A percentile compares a stretch with the other conserved stretches of the same genome.
These are phyloP conservation scores for Friedmanniomyces endolithicus DNA, from an alignment of 495 filamentous ascomycete species.

Conservation along the genomic window DNA sequence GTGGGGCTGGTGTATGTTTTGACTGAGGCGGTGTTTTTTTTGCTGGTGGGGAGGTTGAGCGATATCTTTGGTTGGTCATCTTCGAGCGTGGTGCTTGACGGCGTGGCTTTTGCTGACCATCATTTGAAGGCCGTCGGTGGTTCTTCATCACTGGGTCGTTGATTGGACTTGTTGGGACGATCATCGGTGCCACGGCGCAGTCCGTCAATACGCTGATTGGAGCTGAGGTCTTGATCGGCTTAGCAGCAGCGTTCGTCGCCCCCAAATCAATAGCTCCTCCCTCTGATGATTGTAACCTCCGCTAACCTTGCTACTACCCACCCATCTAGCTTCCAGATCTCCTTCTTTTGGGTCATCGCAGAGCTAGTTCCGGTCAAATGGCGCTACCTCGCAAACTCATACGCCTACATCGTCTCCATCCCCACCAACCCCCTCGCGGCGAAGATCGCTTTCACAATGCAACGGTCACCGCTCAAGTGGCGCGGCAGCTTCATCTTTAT, in stretches of 20 bases:
- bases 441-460: conserved; percentile 14
- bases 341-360: conserved; percentile 12
- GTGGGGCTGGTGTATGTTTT: background rate
- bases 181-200: conserved; percentile 21
- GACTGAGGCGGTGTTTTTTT: conserved; percentile 23
- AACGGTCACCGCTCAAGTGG: background rate
- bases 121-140: conserved; percentile 16
- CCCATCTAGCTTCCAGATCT: background rate
- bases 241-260: conserved; percentile 9
- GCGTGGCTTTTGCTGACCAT: too few species aligned
- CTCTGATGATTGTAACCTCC: background rate
- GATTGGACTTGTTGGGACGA: conserved; percentile 19
- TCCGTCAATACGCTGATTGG: conserved; percentile 22
- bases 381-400: conserved; percentile 10
- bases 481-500: conserved; percentile 13
- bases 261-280: background rate
- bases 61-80: conserved; percentile 37
- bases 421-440: conserved; percentile 12
- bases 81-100: conserved; percentile 26
- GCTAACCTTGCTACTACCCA: background rate
- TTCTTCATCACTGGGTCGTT: conserved; percentile 18
- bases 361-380: conserved; percentile 16
- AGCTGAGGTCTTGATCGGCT: conserved; percentile 10
- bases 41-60: conserved; percentile 36
- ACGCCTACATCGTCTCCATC: conserved; percentile 8